Percentiles rank a stretch among this genome's conserved stretches.
These are phyloP conservation scores for Metschnikowia drakensbergensis DNA, from an alignment of 805 yeast genomes.

Conservation along the genomic window DNA sequence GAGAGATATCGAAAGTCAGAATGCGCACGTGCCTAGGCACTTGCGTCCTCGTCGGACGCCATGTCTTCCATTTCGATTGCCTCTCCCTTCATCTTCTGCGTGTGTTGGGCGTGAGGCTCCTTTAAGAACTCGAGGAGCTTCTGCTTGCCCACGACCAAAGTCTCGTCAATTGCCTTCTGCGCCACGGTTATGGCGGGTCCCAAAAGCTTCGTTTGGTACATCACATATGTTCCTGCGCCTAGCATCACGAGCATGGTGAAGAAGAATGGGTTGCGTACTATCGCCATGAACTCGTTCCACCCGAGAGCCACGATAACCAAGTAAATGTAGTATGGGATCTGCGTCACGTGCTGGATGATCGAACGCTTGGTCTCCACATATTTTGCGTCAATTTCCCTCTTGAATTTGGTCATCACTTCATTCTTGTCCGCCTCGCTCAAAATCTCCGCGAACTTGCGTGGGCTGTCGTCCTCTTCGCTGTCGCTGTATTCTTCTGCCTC, in stretches of 20 bases:
- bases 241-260: slow-evolving; percentile 57
- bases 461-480: slow-evolving; percentile 17
- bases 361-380: slow-evolving; percentile 89
- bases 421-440: slow-evolving; percentile 55
- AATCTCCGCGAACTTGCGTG: slow-evolving; percentile 52
- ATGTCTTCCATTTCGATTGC: slow-evolving; percentile 20
- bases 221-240: slow-evolving; percentile 60
- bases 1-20: too few species aligned
- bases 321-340: slow-evolving; percentile 82
- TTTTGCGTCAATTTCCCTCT: slow-evolving; percentile 71
- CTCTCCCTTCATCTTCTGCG: slow-evolving; percentile 12
- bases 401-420: slow-evolving; percentile 54
- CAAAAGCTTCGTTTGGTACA: slow-evolving; percentile 68
- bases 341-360: slow-evolving; percentile 67
- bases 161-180: slow-evolving; percentile 54
- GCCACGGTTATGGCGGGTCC: slow-evolving; percentile 67
- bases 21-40: too few species aligned
- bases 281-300: slow-evolving; percentile 92
- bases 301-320: slow-evolving; percentile 71
- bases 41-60: not conserved
- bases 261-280: slow-evolving; percentile 80
- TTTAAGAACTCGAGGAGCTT: slow-evolving; percentile 58
- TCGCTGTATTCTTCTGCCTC: slow-evolving; percentile 22
- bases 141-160: slow-evolving; percentile 53
- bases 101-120: slow-evolving; percentile 28